These are phyloP conservation scores for Hyphopichia fennica DNA, from an alignment of 1,139 yeast genomes.

Conservation along the genomic window DNA sequence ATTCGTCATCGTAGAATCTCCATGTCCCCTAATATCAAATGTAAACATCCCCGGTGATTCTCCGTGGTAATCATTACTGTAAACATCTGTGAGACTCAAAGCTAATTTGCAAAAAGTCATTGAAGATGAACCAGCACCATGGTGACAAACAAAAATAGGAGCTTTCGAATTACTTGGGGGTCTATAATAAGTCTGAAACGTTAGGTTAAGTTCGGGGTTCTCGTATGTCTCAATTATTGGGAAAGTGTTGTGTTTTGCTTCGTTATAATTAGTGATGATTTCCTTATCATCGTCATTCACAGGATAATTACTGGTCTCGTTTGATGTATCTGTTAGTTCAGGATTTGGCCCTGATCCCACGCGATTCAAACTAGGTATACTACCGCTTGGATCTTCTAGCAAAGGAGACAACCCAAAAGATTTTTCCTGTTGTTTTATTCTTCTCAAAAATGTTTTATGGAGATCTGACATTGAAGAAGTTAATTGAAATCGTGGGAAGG, in stretches of 20 bases:
- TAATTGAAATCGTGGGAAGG: too few relatives aligned
- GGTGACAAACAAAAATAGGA: slow-evolving; percentile 74
- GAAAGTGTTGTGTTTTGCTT: slow-evolving; percentile 7
- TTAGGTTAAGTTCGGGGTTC: neutral
- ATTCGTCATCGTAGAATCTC: slow-evolving; percentile 29
- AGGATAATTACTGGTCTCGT: neutral
- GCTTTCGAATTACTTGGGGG: slow-evolving; percentile 46
- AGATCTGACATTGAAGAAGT: slow-evolving; percentile 50
- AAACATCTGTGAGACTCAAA: slow-evolving; percentile 21
- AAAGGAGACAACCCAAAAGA: slow-evolving; percentile 34
- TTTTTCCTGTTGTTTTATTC: slow-evolving; percentile 37
- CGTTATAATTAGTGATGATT: slow-evolving; percentile 2
- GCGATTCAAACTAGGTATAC: neutral
- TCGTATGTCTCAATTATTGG: slow-evolving; percentile 10
- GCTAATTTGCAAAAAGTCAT: slow-evolving; percentile 68
- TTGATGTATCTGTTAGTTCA: neutral
- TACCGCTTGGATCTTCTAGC: slow-evolving; percentile 22
- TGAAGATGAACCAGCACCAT: slow-evolving; percentile 94
- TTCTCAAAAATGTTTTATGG: slow-evolving; percentile 40
- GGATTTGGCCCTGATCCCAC: neutral
- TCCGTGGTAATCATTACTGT: slow-evolving; percentile 15
- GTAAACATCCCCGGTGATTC: slow-evolving; percentile 57
- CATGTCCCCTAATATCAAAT: slow-evolving; percentile 87
- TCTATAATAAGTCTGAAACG: slow-evolving; percentile 57
- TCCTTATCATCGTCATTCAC: neutral